A percentile compares a stretch with the other conserved stretches of the same genome.
Evolutionary conservation across 768 basidiomycete species (phyloP).

Genomic region (Piloderma croceum): DNA sequence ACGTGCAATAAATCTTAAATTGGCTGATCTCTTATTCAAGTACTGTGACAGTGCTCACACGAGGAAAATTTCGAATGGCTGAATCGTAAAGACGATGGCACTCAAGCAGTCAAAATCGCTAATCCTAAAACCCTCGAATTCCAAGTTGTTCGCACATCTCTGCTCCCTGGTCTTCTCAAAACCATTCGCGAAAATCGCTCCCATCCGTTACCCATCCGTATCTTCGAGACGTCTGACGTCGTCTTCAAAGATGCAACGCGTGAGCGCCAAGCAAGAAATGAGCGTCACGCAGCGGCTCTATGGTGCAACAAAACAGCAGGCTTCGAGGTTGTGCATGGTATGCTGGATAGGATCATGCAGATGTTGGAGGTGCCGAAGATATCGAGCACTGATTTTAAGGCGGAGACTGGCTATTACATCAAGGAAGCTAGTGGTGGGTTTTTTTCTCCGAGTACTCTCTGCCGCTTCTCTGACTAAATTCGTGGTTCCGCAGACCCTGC

Average conservation of each 20-base stretch:
- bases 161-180: constrained; percentile 93
- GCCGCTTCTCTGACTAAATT: not conserved
- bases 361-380: constrained; percentile 91
- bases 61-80: constrained; percentile 97
- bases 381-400: constrained; percentile 45
- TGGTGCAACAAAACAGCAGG: constrained; percentile 98
- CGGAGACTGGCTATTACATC: constrained; percentile 84
- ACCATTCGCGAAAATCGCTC: constrained; percentile 95
- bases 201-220: constrained; percentile 83
- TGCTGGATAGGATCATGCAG: constrained; percentile 92
- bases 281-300: constrained; percentile 81
- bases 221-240: constrained; percentile 93
- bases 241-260: constrained; percentile 76
- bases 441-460: not conserved
- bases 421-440: constrained; percentile 76
- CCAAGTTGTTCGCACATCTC: constrained; percentile 94
- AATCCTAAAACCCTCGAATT: constrained; percentile 98
- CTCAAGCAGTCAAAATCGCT: constrained; percentile 81
- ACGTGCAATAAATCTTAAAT: constrained; percentile 21
- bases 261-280: constrained; percentile 85
- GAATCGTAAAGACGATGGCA: constrained; percentile 79
- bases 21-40: not conserved
- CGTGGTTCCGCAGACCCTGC: constrained; percentile 59
- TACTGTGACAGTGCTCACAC: constrained; percentile 74
- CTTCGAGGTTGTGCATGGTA: constrained; percentile 93